Evolutionary conservation across 2,329 filamentous ascomycete genomes (phyloP).

Genomic region (Ophiostoma sp.): DNA sequence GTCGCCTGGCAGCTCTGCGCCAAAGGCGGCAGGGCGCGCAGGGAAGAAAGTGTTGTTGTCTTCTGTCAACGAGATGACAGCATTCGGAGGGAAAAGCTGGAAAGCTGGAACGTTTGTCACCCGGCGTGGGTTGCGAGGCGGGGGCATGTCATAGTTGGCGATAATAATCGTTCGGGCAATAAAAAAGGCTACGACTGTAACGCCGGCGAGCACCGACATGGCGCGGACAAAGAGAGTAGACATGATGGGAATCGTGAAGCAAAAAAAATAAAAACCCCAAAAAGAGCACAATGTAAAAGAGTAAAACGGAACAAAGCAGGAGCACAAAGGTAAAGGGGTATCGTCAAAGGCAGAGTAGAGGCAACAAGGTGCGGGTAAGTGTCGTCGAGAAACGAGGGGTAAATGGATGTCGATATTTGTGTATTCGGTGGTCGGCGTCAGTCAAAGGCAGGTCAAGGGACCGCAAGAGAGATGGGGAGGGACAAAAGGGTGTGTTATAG

Average conservation of each 20-base stretch:
- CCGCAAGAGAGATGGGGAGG: neutral
- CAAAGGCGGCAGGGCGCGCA: slow-evolving; percentile 88
- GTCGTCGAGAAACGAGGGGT: neutral
- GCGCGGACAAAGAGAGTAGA: slow-evolving; percentile 18
- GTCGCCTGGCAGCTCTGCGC: slow-evolving; percentile 65
- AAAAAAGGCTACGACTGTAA: slow-evolving; percentile 20
- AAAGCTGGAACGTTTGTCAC: slow-evolving; percentile 38
- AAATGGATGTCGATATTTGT: neutral
- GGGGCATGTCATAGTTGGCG: slow-evolving; percentile 10
- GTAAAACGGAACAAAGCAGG: neutral
- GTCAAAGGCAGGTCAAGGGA: neutral
- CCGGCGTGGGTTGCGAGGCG: neutral
- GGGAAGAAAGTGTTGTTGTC: slow-evolving; percentile 98
- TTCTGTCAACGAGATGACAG: slow-evolving; percentile 91
- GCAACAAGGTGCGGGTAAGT: neutral
- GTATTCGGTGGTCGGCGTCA: neutral
- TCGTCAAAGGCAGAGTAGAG: slow-evolving; percentile 1
- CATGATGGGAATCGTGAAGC: neutral
- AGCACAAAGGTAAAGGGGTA: slow-evolving; percentile 1
- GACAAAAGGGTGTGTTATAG: neutral
- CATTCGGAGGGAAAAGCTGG: slow-evolving; percentile 89
- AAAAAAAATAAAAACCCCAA: neutral
- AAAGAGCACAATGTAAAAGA: neutral
- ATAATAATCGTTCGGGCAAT: slow-evolving; percentile 13
- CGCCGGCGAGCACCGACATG: slow-evolving; percentile 20